Evolutionary conservation across 2,329 filamentous ascomycete genomes (phyloP), one percentile per base, ranked within the genome.

Genomic region (Fusarium sp.): DNA sequence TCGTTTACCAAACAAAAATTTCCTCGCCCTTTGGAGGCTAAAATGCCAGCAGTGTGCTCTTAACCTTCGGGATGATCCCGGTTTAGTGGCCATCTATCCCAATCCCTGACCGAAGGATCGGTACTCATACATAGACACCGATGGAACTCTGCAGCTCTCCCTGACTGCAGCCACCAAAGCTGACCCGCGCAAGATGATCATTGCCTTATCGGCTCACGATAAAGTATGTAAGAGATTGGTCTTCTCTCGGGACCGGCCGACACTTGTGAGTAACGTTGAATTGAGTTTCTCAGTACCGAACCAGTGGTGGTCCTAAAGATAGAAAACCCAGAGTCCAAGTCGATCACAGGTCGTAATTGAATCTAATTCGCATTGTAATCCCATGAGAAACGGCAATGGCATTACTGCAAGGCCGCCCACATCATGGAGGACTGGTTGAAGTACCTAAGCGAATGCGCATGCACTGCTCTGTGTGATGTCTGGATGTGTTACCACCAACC

Each of bases 201-300:
- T 70, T 75, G 32, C 73, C 64, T 29, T 55, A 65, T 72, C 67
- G 54, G 64, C 54, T 66, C 47, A 37, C 40, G 61, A 48, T 66
- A 54, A 42, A 54, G 34, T 61, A 41, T 55, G 48, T 63, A 57
- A 40, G 55, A 57, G 59, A 68, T 71, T 64, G 55, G 63, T 37
- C 47, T 51, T 62, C 61, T 55, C 45, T 70, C 73, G 73, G 73
- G 71, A 75, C 57, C 69, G 73, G 63, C 73, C 71, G 73, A 71
- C 68, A 60, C 68, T 61, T 56, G 64, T 49, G 51, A 67, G 58
- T 34, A 65, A 65, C 41, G 61, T 45, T 69, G 72, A 61, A 69
- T 57, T 72, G 61, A 52, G 56, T 71, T 65, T 49, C 58, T 58
- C 52, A 75, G 55, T 62, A 58, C 56, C 61, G 70, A 70, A 41